phyloP scores from a whole-genome alignment of 768 basidiomycete species.

The Suillus variegatus region DNA sequence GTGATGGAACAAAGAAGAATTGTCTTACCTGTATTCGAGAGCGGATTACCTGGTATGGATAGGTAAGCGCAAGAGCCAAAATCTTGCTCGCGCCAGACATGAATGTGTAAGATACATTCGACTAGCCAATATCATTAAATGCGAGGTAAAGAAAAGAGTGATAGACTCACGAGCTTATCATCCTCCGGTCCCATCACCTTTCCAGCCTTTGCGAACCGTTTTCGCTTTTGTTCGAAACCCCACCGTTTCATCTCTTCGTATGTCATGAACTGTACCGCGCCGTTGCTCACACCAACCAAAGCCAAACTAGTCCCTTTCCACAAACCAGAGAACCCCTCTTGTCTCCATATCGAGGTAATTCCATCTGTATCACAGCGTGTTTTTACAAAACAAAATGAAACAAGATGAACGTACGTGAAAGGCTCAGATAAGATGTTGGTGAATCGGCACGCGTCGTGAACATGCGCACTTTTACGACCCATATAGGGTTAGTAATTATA shows the following conservation, averaged over 20 bases:
- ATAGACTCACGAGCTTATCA: conserved; percentile 78
- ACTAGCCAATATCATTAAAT: conserved; percentile 45
- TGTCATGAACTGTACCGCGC: conserved; percentile 92
- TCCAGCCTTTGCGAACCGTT: conserved; percentile 60
- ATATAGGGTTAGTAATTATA: conserved; percentile 93
- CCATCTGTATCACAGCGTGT: too few species aligned
- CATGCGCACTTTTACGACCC: conserved; percentile 97
- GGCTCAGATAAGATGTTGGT: conserved; percentile 73
- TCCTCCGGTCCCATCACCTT: conserved; percentile 66
- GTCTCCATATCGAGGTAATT: conserved; percentile 62
- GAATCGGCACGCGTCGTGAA: conserved; percentile 77
- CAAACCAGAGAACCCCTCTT: conserved; percentile 79
- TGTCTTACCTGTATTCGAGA: conserved; percentile 83
- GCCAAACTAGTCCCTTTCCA: conserved; percentile 89
- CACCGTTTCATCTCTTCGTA: conserved; percentile 96
- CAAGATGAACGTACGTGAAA: conserved; percentile 55
- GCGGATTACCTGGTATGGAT: conserved; percentile 96
- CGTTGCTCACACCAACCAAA: conserved; percentile 90
- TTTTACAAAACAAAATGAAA: too few species aligned
- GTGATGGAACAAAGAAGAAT: conserved; percentile 3
- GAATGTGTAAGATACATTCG: conserved; percentile 85
- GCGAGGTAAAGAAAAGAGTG: not conserved
- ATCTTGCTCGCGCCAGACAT: conserved; percentile 94
- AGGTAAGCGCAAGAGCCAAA: conserved; percentile 79
- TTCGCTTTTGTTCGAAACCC: conserved; percentile 79